phyloP scores from a whole-genome alignment of 305 asterid genomes.

The Solanum chacoense region DNA sequence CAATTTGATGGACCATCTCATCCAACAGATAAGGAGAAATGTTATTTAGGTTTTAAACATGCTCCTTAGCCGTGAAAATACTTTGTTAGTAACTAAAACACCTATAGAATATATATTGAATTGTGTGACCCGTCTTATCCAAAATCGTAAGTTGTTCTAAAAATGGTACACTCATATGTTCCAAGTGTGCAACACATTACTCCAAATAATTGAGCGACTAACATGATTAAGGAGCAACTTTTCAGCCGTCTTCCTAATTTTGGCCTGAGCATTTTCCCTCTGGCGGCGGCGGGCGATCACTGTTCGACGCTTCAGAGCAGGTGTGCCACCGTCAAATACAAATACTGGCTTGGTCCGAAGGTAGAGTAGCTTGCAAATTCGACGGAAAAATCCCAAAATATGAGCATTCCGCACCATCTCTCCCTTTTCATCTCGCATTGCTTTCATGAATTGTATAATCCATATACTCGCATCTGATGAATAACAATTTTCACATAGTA shows the following conservation, averaged over 20 bases:
- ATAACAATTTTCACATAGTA: not conserved
- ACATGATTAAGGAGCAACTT: constrained; percentile 91
- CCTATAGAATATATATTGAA: not conserved
- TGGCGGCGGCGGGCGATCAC: constrained; percentile 94
- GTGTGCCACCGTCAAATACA: constrained; percentile 92
- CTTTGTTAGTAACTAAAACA: not conserved
- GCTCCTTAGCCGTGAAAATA: not conserved
- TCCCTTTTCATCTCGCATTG: constrained; percentile 96
- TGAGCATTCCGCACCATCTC: constrained; percentile 96
- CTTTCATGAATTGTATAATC: constrained; percentile 98
- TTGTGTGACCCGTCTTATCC: not conserved
- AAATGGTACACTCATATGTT: not conserved
- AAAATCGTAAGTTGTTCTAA: not conserved
- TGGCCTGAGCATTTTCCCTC: constrained; percentile 95
- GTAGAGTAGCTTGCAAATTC: constrained; percentile 87
- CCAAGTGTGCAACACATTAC: not conserved
- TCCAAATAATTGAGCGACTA: constrained; percentile 10
- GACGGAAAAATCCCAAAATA: constrained; percentile 77
- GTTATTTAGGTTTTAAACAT: not conserved
- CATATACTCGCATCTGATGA: constrained; percentile 88
- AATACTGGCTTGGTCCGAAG: constrained; percentile 91
- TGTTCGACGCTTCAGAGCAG: constrained; percentile 90
- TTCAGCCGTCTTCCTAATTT: constrained; percentile 95
- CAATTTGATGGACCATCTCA: not conserved
- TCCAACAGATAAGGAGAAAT: not conserved